A percentile compares a stretch with the other conserved stretches of the same genome.
Evolutionary conservation across 1,139 yeast genomes (phyloP).

Genomic region (Candida mesenterica): DNA sequence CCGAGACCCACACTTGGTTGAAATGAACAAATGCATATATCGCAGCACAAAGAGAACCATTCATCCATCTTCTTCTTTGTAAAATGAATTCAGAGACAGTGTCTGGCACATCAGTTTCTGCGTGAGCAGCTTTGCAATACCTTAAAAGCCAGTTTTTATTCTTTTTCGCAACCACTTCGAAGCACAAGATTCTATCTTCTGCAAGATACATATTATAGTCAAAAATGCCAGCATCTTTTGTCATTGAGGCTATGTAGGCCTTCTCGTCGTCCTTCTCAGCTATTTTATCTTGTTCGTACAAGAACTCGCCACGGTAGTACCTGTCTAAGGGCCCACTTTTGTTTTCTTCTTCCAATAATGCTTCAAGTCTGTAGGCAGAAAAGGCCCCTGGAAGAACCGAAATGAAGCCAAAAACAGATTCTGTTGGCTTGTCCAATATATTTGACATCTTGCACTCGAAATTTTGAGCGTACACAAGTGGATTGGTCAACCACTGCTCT

Average conservation of each 20-base stretch:
- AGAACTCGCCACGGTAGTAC: conserved; percentile 49
- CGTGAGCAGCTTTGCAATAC: conserved; percentile 46
- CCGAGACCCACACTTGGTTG: conserved; percentile 43
- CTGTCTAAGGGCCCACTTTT: conserved; percentile 49
- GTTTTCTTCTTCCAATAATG: conserved; percentile 42
- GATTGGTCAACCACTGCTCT: conserved; percentile 41
- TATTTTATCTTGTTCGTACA: conserved; percentile 45
- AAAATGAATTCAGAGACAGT: conserved; percentile 44
- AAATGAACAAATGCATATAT: conserved; percentile 47
- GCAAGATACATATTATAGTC: conserved; percentile 53
- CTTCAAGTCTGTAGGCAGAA: conserved; percentile 43
- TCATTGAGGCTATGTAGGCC: conserved; percentile 37
- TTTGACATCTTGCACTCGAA: conserved; percentile 48
- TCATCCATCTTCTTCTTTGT: conserved; percentile 52
- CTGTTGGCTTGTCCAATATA: conserved; percentile 47
- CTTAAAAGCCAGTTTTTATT: conserved; percentile 47
- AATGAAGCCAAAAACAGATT: conserved; percentile 46
- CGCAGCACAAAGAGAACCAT: conserved; percentile 52
- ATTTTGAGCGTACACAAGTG: conserved; percentile 49
- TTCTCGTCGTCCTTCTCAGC: conserved; percentile 49
- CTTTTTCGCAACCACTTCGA: conserved; percentile 46
- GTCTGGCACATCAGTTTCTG: conserved; percentile 53
- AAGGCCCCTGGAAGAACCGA: conserved; percentile 50
- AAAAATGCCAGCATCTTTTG: conserved; percentile 49
- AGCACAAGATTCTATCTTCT: conserved; percentile 51